Conservation (phyloP, 1,139 yeast species). For the Meyerozyma sp. region DNA sequence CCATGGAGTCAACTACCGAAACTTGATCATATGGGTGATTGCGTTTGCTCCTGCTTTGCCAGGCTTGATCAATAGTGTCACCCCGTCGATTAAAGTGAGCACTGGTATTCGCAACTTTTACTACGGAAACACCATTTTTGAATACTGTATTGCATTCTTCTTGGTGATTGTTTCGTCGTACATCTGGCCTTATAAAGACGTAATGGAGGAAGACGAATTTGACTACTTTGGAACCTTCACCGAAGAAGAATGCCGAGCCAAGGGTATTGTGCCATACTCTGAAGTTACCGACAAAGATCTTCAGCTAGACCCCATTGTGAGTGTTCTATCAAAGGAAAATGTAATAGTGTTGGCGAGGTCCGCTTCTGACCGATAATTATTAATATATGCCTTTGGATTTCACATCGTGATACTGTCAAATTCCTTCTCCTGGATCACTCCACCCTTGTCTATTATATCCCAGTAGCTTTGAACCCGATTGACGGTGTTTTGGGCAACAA, state of each 20-base stretch:
- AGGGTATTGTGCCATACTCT: conserved; percentile 10
- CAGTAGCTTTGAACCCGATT: conserved; percentile 5
- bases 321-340: conserved; percentile 3
- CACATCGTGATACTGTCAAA: conserved; percentile 5
- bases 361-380: background rate
- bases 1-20: conserved; percentile 5
- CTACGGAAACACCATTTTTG: conserved; percentile 8
- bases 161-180: conserved; percentile 3
- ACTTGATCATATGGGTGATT: conserved; percentile 4
- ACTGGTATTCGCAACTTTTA: conserved; percentile 7
- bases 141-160: conserved; percentile 11
- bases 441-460: conserved; percentile 5
- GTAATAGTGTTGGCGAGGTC: background rate
- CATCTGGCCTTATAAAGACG: conserved; percentile 6
- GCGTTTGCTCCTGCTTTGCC: conserved; percentile 7
- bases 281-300: conserved; percentile 3
- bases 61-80: conserved; percentile 18
- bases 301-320: conserved; percentile 1
- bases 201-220: conserved; percentile 9
- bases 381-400: background rate
- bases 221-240: conserved; percentile 17
- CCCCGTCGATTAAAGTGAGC: conserved; percentile 9
- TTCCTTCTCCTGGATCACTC: conserved; percentile 4
- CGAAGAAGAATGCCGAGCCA: conserved; percentile 13
- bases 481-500: conserved; percentile 5